Evolutionary conservation across 2,329 filamentous ascomycete genomes (phyloP).

Genomic region (Pseudopyricularia javanii): DNA sequence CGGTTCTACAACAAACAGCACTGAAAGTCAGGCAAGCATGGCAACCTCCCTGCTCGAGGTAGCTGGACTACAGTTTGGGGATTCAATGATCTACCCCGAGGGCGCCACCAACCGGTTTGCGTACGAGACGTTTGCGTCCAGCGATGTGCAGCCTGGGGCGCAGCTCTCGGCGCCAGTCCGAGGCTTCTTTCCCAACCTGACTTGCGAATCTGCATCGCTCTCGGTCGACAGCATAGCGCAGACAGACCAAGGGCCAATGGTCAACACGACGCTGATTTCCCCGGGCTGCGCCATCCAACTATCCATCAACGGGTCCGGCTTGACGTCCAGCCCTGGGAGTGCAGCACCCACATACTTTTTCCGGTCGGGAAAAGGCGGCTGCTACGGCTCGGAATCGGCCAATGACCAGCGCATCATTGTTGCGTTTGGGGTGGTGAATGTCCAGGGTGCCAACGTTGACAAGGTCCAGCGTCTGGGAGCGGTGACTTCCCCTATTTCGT

Average conservation of each 20-base stretch:
- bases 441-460: conserved; percentile 4
- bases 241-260: conserved; percentile 7
- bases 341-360: conserved; percentile 6
- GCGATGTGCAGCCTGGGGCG: conserved; percentile 9
- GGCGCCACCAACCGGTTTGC: conserved; percentile 20
- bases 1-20: too few relatives aligned
- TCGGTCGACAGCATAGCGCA: conserved; percentile 13
- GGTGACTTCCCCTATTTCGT: conserved; percentile 9
- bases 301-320: conserved; percentile 7
- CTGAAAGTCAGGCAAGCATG: not conserved
- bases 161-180: conserved; percentile 19
- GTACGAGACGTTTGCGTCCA: conserved; percentile 19
- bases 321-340: conserved; percentile 1
- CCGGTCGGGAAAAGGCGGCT: conserved; percentile 11
- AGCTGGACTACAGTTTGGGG: conserved; percentile 15
- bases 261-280: conserved; percentile 17
- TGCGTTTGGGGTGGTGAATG: conserved; percentile 9
- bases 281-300: conserved; percentile 8
- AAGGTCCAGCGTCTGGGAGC: conserved; percentile 3
- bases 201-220: conserved; percentile 17
- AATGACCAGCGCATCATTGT: conserved; percentile 13
- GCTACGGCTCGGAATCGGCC: conserved; percentile 6
- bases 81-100: conserved; percentile 14
- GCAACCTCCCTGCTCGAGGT: conserved; percentile 18
- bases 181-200: conserved; percentile 18